These are phyloP conservation scores for Cardamine occulta DNA, from an alignment of 345 rosid genomes.

Conservation along the genomic window DNA sequence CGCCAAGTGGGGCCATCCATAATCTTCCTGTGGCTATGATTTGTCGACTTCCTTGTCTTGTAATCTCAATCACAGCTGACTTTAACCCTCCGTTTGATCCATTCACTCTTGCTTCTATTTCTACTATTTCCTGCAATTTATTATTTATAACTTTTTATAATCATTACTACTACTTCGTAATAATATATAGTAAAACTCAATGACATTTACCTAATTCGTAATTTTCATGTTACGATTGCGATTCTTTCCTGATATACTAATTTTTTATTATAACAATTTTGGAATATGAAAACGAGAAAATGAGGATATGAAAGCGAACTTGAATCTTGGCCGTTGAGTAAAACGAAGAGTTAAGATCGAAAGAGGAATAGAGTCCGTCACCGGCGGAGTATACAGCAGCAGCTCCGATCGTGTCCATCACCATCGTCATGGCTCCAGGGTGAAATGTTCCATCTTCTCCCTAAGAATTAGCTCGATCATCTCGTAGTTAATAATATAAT, in stretches of 20 bases:
- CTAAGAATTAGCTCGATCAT: slow-evolving; percentile 3
- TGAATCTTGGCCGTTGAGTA: slow-evolving; percentile 55
- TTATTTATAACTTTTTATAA: no score
- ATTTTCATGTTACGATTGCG: background rate
- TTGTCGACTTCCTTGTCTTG: slow-evolving; percentile 45
- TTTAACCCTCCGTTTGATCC: slow-evolving; percentile 53
- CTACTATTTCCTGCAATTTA: slow-evolving; percentile 63
- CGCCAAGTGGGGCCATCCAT: slow-evolving; percentile 55
- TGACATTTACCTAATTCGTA: background rate
- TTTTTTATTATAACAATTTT: no score
- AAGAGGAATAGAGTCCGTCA: slow-evolving; percentile 44
- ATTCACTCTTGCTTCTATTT: slow-evolving; percentile 59
- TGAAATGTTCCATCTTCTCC: slow-evolving; percentile 54
- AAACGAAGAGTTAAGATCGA: slow-evolving; percentile 57
- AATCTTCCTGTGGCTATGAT: slow-evolving; percentile 62
- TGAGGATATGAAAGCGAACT: slow-evolving; percentile 30
- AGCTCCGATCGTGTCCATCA: slow-evolving; percentile 58
- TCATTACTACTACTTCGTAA: background rate
- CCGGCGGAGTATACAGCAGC: slow-evolving; percentile 44
- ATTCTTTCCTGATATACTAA: no score
- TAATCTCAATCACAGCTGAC: slow-evolving; percentile 50
- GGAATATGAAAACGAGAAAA: background rate
- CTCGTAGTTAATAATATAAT: background rate
- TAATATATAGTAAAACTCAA: background rate
- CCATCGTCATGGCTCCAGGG: slow-evolving; percentile 57